Evolutionary conservation across 768 basidiomycete species (phyloP), one percentile per base, ranked within the genome.

Genomic region (Boletellus ananas): DNA sequence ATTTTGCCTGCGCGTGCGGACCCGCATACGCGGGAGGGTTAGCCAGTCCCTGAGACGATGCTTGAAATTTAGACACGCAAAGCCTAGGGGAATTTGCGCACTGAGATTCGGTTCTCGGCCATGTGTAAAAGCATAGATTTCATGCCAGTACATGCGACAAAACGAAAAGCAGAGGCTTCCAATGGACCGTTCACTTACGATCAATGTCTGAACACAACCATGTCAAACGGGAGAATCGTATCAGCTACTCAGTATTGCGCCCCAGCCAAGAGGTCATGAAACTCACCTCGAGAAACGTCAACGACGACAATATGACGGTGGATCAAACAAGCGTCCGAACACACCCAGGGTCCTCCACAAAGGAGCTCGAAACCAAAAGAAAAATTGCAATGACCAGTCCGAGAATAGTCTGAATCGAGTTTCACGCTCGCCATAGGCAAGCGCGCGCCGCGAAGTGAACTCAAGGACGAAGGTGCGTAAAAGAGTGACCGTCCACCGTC

Each of bases 321-420:
- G n/a, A 27, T 8, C 25, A 27, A 27, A 27, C 25, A 27, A 27
- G 8, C 25, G 8, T 27, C 25, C 8, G 25, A n/a, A n/a, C 25
- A 27, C 8, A 27, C 7, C 29, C 29, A 16, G 34, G 18, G 44
- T 23, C 41, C 49, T 46, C 59, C 52, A 27, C 52, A 18, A 13
- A 62, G 49, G 52, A 29, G 29, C 8, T 11, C 6, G 10, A 29
- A 29, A 11, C 10, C 4, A 29, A 29, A 11, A 29, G n/a, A 43
- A 58, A 59, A 57, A 56, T 35, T 54, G 12, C 8, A 2, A 44
- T 20, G 52, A 61, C 63, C 63, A 65, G 61, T 14, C 53, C 58
- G 20, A 65, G 61, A 66, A 44, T 55, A 66, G 61, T 68, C 65
- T 66, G 65, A 66, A 64, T 64, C 61, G 64, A 58, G 66, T 66